Conservation (phyloP, 495 filamentous ascomycete species). For the Choiromyces venosus region DNA sequence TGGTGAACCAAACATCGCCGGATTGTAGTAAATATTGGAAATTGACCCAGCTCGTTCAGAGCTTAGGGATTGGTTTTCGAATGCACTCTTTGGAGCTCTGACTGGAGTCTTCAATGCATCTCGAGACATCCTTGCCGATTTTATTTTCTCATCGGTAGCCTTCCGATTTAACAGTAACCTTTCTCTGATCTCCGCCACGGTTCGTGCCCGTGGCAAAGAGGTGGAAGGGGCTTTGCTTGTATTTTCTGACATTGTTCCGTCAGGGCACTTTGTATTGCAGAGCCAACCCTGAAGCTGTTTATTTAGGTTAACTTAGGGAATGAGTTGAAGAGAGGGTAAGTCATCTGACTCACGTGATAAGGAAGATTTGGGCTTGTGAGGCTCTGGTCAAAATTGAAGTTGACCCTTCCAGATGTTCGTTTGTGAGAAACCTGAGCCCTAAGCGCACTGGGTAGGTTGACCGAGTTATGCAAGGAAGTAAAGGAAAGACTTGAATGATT, state of each 20-base stretch:
- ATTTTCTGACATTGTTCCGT: neutral
- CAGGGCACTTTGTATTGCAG: neutral
- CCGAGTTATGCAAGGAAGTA: neutral
- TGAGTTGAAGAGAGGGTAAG: neutral
- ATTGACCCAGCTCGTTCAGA: neutral
- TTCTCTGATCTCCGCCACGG: neutral
- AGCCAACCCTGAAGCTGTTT: neutral
- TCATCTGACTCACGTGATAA: neutral
- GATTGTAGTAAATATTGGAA: neutral
- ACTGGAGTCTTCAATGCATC: slow-evolving; percentile 3
- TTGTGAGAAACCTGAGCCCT: no score
- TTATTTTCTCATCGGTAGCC: slow-evolving; percentile 1
- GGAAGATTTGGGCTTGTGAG: neutral
- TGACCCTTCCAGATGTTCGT: no score
- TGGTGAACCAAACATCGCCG: slow-evolving; percentile 18
- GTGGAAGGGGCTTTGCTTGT: neutral
- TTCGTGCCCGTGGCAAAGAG: neutral
- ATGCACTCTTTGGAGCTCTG: neutral
- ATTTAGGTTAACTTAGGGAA: neutral
- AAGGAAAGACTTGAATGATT: neutral
- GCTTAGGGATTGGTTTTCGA: neutral
- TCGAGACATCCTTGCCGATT: neutral
- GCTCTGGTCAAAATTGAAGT: neutral
- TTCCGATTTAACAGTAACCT: slow-evolving; percentile 7
- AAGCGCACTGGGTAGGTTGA: neutral